Base-by-base conservation (phyloP, 2,329 filamentous ascomycete species). In the Delphinella strobiligena region DNA sequence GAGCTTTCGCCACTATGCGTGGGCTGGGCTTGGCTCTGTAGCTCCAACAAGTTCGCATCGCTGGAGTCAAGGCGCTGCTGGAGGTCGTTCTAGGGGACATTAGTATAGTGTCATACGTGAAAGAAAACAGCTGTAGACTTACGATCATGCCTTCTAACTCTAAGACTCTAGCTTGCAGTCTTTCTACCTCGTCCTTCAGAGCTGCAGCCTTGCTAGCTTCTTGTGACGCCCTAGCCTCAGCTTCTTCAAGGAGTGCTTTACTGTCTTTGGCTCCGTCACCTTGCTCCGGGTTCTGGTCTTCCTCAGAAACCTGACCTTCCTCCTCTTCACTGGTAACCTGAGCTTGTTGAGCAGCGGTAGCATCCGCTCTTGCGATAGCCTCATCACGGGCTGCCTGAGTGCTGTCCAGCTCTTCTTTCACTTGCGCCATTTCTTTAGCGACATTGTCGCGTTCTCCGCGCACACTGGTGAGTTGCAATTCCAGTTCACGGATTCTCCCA, bases 351-450 rank as follows among this genome's bases (percentile, higher is more conserved):
- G 42, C 74, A 52, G 41, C 52, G n/a, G 22, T 27, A 16, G 53
- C 42, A 31, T 54, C 50, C 4, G 61, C 56, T 33, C 62, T 61
- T 18, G 68, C 64, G 24, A 74, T 57, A 8, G 75, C 73, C 45
- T 74, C 67, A 40, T 86, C 81, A 33, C 82, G 68, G 50, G 86
- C 77, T 4, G 71, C 64, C 40, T 76, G 71, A 1, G 72, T 72
- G 8, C 68, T 63, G 37, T 78, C 69, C 10, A 93, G 64, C 51
- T 88, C 78, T 30, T 47, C 45, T 19, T 49, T 45, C 4, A 45
- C 47, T 38, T 52, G 47, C 18, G 48, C 36, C 5, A 55, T 44
- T 19, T 52, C 48, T 15, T 41, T 42, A n/a, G 30, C 17, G 16
- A 45, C 31, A 34, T 68, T 63, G 2, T 82, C 66, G 45, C 82